These are phyloP conservation scores for Talaromyces sp. DNA, from an alignment of 2,329 filamentous ascomycete species.

Conservation along the genomic window DNA sequence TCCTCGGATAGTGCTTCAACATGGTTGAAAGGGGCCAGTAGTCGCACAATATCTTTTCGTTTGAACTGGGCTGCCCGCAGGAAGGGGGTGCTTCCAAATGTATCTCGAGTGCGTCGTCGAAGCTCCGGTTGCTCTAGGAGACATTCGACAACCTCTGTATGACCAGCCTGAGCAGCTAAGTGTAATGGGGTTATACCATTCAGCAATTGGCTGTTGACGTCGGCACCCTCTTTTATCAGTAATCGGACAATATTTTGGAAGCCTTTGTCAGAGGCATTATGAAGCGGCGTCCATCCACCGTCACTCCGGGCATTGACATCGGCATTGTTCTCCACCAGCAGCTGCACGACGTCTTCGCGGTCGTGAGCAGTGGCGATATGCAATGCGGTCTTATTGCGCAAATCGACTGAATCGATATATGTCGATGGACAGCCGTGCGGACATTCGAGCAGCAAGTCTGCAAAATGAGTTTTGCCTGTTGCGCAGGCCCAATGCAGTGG, in stretches of 20 bases:
- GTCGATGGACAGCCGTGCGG: slow-evolving; percentile 26
- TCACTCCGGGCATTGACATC: slow-evolving; percentile 44
- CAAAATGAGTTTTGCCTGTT: slow-evolving; percentile 49
- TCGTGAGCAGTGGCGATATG: slow-evolving; percentile 47
- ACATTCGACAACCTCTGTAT: slow-evolving; percentile 31
- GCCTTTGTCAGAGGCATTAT: slow-evolving; percentile 50
- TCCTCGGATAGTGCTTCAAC: slow-evolving; percentile 30
- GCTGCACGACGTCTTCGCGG: slow-evolving; percentile 29
- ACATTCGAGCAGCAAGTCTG: slow-evolving; percentile 41
- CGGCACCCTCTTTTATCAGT: slow-evolving; percentile 34
- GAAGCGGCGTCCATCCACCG: slow-evolving; percentile 50
- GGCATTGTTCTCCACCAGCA: slow-evolving; percentile 42
- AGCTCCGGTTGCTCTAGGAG: slow-evolving; percentile 28
- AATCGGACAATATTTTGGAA: slow-evolving; percentile 40
- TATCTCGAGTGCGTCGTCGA: slow-evolving; percentile 29
- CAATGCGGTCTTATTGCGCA: slow-evolving; percentile 41
- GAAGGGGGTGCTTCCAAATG: slow-evolving; percentile 38
- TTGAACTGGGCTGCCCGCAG: slow-evolving; percentile 36
- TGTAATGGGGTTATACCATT: slow-evolving; percentile 37
- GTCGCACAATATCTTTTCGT: slow-evolving; percentile 30
- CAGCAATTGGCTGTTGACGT: slow-evolving; percentile 33
- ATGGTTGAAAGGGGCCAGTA: slow-evolving; percentile 34
- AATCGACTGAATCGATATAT: slow-evolving; percentile 39
- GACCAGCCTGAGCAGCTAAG: slow-evolving; percentile 35
- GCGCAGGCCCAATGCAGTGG: slow-evolving; percentile 56